These are phyloP conservation scores for Nematodospora anomalae DNA, from an alignment of 1,139 yeast genomes.

Conservation along the genomic window DNA sequence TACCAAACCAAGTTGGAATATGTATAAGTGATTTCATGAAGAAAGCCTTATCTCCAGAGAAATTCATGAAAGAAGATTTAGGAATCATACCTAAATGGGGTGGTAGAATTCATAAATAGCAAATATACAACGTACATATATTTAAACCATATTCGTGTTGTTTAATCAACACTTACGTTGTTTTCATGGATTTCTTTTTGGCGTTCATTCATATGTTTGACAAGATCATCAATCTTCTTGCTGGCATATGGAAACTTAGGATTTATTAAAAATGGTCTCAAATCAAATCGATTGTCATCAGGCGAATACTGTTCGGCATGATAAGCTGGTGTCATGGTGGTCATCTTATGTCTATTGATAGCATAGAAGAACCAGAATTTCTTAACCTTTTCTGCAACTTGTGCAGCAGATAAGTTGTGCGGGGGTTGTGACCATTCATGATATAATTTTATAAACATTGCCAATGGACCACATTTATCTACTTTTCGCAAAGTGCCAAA, in stretches of 20 bases:
- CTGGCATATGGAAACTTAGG: constrained; percentile 93
- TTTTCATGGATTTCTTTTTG: constrained; percentile 26
- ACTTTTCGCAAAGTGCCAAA: constrained; percentile 93
- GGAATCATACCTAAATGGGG: constrained; percentile 55
- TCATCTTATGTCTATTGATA: constrained; percentile 93
- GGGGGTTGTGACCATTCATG: constrained; percentile 89
- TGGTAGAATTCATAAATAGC: constrained; percentile 36
- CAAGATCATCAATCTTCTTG: constrained; percentile 79
- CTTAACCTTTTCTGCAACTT: constrained; percentile 90
- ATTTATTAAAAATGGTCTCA: constrained; percentile 88
- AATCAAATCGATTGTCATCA: constrained; percentile 93
- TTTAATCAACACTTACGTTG: constrained; percentile 32
- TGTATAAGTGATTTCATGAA: constrained; percentile 52
- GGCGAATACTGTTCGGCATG: constrained; percentile 98
- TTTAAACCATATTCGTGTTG: no score
- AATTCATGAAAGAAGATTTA: constrained; percentile 38
- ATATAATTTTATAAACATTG: constrained; percentile 84
- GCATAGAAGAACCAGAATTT: constrained; percentile 91
- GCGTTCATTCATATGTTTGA: constrained; percentile 48
- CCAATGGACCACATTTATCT: constrained; percentile 93
- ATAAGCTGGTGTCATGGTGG: constrained; percentile 92
- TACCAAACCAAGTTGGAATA: constrained; percentile 64
- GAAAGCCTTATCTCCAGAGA: constrained; percentile 42
- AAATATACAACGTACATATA: neutral
- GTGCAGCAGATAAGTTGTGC: constrained; percentile 65